phyloP scores from a whole-genome alignment of 768 basidiomycete species.

The Rhizopogon vesiculosus region DNA sequence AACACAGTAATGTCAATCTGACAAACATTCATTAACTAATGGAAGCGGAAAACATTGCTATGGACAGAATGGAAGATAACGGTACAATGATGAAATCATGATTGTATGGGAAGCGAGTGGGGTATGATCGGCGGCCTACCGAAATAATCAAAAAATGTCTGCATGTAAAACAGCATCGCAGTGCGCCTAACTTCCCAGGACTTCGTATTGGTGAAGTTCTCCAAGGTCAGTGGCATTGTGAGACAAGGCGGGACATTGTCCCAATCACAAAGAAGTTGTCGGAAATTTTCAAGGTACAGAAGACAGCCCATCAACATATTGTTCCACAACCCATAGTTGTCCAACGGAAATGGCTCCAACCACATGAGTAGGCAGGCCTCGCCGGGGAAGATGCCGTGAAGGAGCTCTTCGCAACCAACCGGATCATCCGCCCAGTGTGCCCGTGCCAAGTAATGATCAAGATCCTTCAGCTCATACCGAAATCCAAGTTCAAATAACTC shows the following conservation, averaged over 20 bases:
- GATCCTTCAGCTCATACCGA: slow-evolving; percentile 10
- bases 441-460: slow-evolving; percentile 5
- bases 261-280: not conserved
- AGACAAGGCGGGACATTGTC: not conserved
- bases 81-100: too few relatives aligned
- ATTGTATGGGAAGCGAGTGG: too few relatives aligned
- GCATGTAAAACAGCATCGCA: not conserved
- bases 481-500: slow-evolving; percentile 17
- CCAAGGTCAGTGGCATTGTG: not conserved
- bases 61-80: too few relatives aligned
- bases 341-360: too few relatives aligned
- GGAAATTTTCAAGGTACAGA: slow-evolving; percentile 1
- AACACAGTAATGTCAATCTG: not conserved
- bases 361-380: too few relatives aligned
- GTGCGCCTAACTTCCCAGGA: not conserved
- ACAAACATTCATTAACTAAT: too few relatives aligned
- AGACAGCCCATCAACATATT: not conserved
- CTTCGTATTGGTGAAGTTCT: not conserved
- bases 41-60: too few relatives aligned
- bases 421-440: not conserved
- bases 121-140: too few relatives aligned
- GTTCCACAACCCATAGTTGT: not conserved
- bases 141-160: slow-evolving; percentile 4
- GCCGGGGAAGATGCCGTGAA: not conserved
- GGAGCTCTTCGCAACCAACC: not conserved